Evolutionary conservation across 306 rosid species (phyloP).

Genomic region (Trifolium pratense): DNA sequence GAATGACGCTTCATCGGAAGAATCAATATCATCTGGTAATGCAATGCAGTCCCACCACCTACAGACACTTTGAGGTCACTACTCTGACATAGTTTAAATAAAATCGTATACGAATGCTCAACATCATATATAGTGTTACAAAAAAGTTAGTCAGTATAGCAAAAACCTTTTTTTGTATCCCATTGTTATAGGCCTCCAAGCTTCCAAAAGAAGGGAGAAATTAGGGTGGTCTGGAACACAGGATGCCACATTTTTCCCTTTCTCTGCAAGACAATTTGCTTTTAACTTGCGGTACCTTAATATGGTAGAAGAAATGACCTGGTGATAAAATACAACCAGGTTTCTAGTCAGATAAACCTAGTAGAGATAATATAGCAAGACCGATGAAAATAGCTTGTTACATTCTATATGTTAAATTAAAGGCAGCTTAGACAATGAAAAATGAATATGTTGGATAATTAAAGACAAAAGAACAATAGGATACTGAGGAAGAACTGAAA

Average conservation of each 20-base stretch:
- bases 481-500: constrained; percentile 14
- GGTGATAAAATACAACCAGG: constrained; percentile 40
- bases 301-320: constrained; percentile 78
- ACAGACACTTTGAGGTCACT: constrained; percentile 36
- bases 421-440: constrained; percentile 16
- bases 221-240: constrained; percentile 46
- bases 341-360: constrained; percentile 32
- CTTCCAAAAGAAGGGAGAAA: constrained; percentile 72
- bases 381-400: constrained; percentile 13
- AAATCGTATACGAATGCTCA: constrained; percentile 20
- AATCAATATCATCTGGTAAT: constrained; percentile 79
- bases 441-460: neutral
- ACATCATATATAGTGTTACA: constrained; percentile 28
- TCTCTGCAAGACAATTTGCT: constrained; percentile 43
- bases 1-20: constrained; percentile 76
- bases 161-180: constrained; percentile 88
- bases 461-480: neutral
- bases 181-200: constrained; percentile 90
- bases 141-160: constrained; percentile 24
- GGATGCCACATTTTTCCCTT: constrained; percentile 42
- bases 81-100: constrained; percentile 29
- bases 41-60: constrained; percentile 99
- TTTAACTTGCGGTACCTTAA: constrained; percentile 69
- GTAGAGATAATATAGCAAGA: constrained; percentile 33
- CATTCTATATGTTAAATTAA: constrained; percentile 14